phyloP scores from a whole-genome alignment of 495 filamentous ascomycete genomes.

The Aspergillus egyptiacus region DNA sequence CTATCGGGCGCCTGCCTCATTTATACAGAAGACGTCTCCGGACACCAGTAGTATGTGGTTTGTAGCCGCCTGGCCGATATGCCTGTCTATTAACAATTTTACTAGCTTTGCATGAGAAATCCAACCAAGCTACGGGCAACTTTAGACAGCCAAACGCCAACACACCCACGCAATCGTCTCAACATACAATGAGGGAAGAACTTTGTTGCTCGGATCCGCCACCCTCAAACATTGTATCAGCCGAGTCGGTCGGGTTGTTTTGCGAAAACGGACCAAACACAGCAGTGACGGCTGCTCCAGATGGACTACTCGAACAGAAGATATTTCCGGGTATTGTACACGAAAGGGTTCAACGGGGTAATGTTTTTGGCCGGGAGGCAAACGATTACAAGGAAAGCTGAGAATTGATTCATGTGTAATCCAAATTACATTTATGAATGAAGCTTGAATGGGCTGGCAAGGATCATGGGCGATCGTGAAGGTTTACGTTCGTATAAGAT shows the following conservation, averaged over 20 bases:
- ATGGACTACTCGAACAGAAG: conserved; percentile 54
- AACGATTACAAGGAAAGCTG: background rate
- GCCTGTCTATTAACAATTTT: background rate
- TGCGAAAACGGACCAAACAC: conserved; percentile 18
- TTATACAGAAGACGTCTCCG: background rate
- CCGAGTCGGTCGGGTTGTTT: conserved; percentile 8
- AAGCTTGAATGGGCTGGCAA: no score
- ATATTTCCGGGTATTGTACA: conserved; percentile 70
- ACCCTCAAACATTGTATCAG: conserved; percentile 10
- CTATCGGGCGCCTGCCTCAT: background rate
- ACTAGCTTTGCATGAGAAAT: background rate
- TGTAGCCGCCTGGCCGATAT: no score
- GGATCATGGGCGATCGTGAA: no score
- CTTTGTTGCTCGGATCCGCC: background rate
- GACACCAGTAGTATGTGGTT: conserved; percentile 1
- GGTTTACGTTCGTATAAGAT: no score
- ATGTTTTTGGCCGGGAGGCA: conserved; percentile 20
- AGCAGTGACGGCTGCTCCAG: conserved; percentile 30
- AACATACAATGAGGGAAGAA: no score
- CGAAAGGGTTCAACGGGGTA: conserved; percentile 48
- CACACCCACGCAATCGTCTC: background rate
- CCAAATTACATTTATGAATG: no score
- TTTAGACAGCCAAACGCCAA: background rate
- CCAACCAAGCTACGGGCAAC: background rate
- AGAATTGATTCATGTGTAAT: no score